Conservation (phyloP, 352 stramenopile species). For the Phytophthora vignae region DNA sequence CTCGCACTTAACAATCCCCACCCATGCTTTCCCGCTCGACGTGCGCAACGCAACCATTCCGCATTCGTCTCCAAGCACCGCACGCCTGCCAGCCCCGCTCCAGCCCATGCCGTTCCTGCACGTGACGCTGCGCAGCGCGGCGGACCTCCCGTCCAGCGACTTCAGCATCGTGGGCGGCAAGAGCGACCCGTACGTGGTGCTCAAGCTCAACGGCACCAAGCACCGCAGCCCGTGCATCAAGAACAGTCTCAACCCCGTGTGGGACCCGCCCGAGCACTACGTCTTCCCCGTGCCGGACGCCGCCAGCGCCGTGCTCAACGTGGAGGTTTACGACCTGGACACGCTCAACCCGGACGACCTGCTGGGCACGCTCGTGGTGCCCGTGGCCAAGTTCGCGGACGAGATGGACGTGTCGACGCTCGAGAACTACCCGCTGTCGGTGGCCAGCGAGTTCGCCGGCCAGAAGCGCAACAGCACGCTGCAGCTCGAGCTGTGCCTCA, state of each 20-base stretch:
- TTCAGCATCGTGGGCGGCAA: conserved; percentile 63
- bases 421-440: conserved; percentile 61
- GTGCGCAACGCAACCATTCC: conserved; percentile 1
- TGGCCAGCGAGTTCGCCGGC: conserved; percentile 46
- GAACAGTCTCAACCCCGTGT: conserved; percentile 74
- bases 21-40: conserved; percentile 1
- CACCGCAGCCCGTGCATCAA: conserved; percentile 69
- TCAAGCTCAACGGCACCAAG: conserved; percentile 57
- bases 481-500: conserved; percentile 63
- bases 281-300: conserved; percentile 61
- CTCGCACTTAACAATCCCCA: neutral
- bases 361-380: conserved; percentile 62
- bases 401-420: conserved; percentile 51
- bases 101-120: conserved; percentile 54
- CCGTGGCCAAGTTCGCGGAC: conserved; percentile 57
- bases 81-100: neutral
- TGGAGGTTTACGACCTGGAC: conserved; percentile 77
- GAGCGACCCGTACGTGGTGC: conserved; percentile 80
- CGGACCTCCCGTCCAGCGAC: conserved; percentile 70
- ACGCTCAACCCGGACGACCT: conserved; percentile 69
- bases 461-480: conserved; percentile 63
- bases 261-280: conserved; percentile 66
- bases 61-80: conserved; percentile 18
- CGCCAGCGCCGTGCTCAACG: conserved; percentile 51
- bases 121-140: conserved; percentile 55